Evolutionary conservation across 2,329 filamentous ascomycete species (phyloP).

Genomic region (Pleurostoma richardsiae): DNA sequence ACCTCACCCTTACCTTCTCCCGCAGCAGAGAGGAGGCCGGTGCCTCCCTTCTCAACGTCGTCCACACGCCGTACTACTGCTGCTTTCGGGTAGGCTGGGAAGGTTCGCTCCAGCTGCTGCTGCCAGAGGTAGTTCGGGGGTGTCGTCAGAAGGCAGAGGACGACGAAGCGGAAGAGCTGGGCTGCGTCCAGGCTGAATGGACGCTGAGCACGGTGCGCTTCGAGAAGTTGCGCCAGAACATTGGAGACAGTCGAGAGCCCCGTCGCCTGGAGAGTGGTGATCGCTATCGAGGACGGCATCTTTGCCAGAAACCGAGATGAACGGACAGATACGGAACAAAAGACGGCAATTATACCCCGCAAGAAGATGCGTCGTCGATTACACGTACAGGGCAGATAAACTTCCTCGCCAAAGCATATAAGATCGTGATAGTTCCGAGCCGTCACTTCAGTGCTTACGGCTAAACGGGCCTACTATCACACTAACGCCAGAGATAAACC

Average conservation of each 20-base stretch:
- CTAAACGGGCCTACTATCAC: too few relatives aligned
- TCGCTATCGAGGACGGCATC: conserved; percentile 45
- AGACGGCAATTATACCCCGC: too few relatives aligned
- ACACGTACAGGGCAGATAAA: too few relatives aligned
- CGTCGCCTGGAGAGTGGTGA: conserved; percentile 48
- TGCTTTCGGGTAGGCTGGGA: conserved; percentile 36
- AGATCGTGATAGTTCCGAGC: too few relatives aligned
- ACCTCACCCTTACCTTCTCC: conserved; percentile 14
- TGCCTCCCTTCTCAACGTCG: conserved; percentile 12
- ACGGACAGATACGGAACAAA: too few relatives aligned
- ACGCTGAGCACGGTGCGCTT: conserved; percentile 36
- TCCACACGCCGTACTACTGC: conserved; percentile 11
- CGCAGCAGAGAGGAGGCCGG: conserved; percentile 5
- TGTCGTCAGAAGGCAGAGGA: conserved; percentile 45
- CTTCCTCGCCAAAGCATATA: too few relatives aligned
- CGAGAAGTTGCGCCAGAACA: conserved; percentile 48
- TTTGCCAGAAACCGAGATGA: conserved; percentile 3
- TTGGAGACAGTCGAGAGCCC: conserved; percentile 48
- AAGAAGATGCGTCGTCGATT: too few relatives aligned
- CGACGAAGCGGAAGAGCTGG: conserved; percentile 48
- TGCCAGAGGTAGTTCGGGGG: conserved; percentile 58
- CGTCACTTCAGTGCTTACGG: too few relatives aligned
- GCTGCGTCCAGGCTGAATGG: conserved; percentile 39
- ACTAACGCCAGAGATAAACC: too few relatives aligned
- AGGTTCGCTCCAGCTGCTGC: conserved; percentile 44